Evolutionary conservation across 1,284 basidiomycete genomes (phyloP), one percentile per base, ranked within the genome.

Genomic region (Ganoderma lingzhi): DNA sequence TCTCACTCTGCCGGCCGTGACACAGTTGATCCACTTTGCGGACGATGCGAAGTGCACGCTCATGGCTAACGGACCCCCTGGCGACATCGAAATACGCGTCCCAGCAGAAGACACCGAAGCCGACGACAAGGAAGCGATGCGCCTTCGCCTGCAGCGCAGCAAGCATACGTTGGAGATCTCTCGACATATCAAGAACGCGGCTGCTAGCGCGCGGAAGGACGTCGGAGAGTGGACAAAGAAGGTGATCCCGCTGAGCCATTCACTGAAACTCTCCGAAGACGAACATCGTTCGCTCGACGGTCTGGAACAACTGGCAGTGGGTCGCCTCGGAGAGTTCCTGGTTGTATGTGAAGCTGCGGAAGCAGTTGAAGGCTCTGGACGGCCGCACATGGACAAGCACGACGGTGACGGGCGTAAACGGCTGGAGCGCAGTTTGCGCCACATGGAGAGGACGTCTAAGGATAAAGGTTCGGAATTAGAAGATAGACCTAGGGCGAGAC

Each of bases 11-110:
- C 6, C 23, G 8, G n/a, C 51, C 10, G 42, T 67, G 48, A 67
- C 35, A 6, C 56, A 88, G 86, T 74, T 89, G n/a, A 79, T 85
- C 6, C 73, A 86, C 65, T 81, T 86, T 72, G 77, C 80, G 51
- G 72, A 76, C 2, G 76, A 78, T 0, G 80, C 82, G 5, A 86
- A 84, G 71, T 88, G 83, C 72, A 85, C 82, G 5, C 78, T 89
- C 28, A 88, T 89, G 87, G 81, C 84, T 4, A 89, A 90, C 69
- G 77, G 79, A n/a, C 85, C 87, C 39, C 78, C 74, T 32, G 86
- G 82, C 19, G 87, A 89, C 68, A 78, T 89, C 42, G 87, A 89
- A 71, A 68, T 87, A 17, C 70, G 83, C 30, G 76, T 83, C 63
- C 76, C 76, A n/a, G 65, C 44, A 6, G 65, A 73, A n/a, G 61